These are phyloP conservation scores for Neophaeococcomyces aloes DNA, from an alignment of 2,329 filamentous ascomycete genomes.

Conservation along the genomic window DNA sequence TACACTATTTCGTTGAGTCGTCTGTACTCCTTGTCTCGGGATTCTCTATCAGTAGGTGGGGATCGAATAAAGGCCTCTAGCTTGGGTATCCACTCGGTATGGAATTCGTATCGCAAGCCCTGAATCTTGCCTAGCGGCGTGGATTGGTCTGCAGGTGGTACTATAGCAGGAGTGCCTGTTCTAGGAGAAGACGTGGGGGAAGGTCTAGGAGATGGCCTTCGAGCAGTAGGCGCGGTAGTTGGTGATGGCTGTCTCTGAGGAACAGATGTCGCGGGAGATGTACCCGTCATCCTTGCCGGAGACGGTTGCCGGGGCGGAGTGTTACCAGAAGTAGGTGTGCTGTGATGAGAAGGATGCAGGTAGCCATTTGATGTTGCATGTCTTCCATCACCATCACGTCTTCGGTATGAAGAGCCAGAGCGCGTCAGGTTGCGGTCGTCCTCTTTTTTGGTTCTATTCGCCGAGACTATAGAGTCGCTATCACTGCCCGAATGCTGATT, in stretches of 20 bases:
- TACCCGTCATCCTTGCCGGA: constrained; percentile 11
- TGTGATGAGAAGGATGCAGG: constrained; percentile 4
- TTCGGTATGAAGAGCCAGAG: constrained; percentile 8
- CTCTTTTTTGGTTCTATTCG: not conserved
- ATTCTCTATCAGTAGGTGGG: constrained; percentile 31
- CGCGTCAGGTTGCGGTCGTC: constrained; percentile 11
- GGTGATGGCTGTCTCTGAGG: constrained; percentile 1
- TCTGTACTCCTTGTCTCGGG: constrained; percentile 34
- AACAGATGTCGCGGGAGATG: not conserved
- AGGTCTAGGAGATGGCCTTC: constrained; percentile 11
- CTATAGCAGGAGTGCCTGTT: constrained; percentile 9
- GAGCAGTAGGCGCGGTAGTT: constrained; percentile 13
- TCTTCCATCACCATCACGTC: constrained; percentile 7
- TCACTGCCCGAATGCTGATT: constrained; percentile 17
- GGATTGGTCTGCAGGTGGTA: constrained; percentile 27
- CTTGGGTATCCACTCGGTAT: constrained; percentile 29
- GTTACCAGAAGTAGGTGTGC: constrained; percentile 1
- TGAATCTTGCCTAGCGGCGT: constrained; percentile 31
- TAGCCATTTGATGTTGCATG: constrained; percentile 8
- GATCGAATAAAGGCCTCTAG: constrained; percentile 30
- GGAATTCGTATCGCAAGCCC: constrained; percentile 29
- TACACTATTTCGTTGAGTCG: constrained; percentile 36
- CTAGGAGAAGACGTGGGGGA: constrained; percentile 8
- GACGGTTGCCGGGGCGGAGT: constrained; percentile 12
- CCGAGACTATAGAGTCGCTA: constrained; percentile 12